These are phyloP conservation scores for Floccularia luteovirens DNA, from an alignment of 768 basidiomycete genomes.

Conservation along the genomic window DNA sequence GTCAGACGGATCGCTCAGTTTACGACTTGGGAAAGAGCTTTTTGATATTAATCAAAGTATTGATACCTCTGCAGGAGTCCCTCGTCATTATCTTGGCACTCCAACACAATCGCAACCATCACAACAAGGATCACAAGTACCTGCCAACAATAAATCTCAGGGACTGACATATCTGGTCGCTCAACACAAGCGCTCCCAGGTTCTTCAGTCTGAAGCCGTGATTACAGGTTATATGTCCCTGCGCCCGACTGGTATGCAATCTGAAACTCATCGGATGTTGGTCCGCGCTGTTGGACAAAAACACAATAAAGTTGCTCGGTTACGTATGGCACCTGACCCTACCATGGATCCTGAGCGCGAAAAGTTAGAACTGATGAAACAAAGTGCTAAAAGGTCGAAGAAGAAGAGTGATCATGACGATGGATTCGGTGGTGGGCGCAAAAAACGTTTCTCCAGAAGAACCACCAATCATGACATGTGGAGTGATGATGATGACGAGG, in stretches of 20 bases:
- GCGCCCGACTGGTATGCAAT: constrained; percentile 85
- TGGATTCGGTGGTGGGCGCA: constrained; percentile 38
- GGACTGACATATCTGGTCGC: constrained; percentile 87
- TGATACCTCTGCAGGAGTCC: constrained; percentile 64
- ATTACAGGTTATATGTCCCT: constrained; percentile 80
- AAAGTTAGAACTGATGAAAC: constrained; percentile 58
- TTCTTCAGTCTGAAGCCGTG: constrained; percentile 81
- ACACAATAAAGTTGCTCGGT: constrained; percentile 72
- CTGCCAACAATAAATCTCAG: constrained; percentile 41
- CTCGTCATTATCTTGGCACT: constrained; percentile 49
- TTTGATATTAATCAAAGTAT: constrained; percentile 83
- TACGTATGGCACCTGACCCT: constrained; percentile 76
- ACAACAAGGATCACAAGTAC: constrained; percentile 27
- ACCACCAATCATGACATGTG: constrained; percentile 33
- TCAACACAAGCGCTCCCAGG: constrained; percentile 78
- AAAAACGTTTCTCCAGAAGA: constrained; percentile 35
- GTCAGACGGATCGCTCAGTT: constrained; percentile 91
- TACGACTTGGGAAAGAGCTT: constrained; percentile 88
- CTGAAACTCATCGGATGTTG: constrained; percentile 82
- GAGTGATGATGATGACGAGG: constrained; percentile 68
- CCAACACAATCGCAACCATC: constrained; percentile 32
- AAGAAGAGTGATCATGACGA: constrained; percentile 46
- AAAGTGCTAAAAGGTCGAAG: constrained; percentile 57
- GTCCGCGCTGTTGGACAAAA: constrained; percentile 83
- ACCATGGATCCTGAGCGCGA: constrained; percentile 71